Evolutionary conservation across 805 yeast genomes (phyloP), one percentile per base, ranked within the genome.

Genomic region (Starmerella vitae): DNA sequence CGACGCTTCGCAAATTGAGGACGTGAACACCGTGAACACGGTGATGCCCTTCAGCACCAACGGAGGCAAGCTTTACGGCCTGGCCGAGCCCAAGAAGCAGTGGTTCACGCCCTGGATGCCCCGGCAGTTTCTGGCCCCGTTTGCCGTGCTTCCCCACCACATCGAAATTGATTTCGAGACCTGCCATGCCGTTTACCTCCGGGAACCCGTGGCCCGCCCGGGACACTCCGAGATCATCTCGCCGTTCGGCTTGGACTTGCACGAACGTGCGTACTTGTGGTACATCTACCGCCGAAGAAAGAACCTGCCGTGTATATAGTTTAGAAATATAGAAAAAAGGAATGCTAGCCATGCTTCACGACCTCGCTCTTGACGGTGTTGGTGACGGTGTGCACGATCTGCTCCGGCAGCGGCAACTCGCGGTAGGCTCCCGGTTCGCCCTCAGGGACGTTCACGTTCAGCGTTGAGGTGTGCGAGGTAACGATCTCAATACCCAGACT

Each of bases 51-150:
- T 83, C 36, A 43, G 50, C 30, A 52, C 64, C 26, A 68, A 67
- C 41, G 72, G 75, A 34, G 49, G 49, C 34, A 66, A 68, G 36
- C 67, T 80, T 45, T 84, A 70, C 59, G 97, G 97, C 18, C 77
- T 93, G 53, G 61, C 73, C 49, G 78, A 82, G 38, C 78, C 85
- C 13, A 55, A 66, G 14, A 85, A 81, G 63, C 72, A 86, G 3
- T 91, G 78, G 62, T 91, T 88, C 67, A 84, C 97, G 2, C 98
- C 98, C 37, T 91, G 96, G 96, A 71, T 77, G 43, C 93, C 95
- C 49, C 78, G 95, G 63, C 91, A 84, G 32, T 91, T 88, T 62
- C 63, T 91, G 47, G 86, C 94, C 2, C 93, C 94, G 34, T 82
- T 85, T 61, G 91, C 96, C 10, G 72, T 91, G 43, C 69, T 83